Conservation (phyloP, 179 eudicot species). For the Vitellaria paradoxa region DNA sequence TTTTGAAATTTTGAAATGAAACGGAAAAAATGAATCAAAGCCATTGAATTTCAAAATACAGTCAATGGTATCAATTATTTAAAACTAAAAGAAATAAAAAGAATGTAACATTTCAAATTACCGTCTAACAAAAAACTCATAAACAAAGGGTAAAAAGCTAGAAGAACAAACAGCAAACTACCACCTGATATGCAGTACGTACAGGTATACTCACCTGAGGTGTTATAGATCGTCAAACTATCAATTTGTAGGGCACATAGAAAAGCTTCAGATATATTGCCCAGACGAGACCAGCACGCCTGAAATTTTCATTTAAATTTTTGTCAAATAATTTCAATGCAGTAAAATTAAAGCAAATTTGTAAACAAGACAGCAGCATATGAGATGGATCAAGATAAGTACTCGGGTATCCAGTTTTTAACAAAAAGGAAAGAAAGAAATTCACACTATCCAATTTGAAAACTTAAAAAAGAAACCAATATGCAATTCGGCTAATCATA, state of each 20-base stretch:
- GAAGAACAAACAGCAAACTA: slow-evolving; percentile 8
- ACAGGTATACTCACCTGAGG: slow-evolving; percentile 50
- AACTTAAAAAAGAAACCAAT: neutral
- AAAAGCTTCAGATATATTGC: slow-evolving; percentile 54
- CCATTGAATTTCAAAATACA: neutral
- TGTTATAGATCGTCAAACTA: slow-evolving; percentile 62
- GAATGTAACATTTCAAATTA: neutral
- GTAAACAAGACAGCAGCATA: neutral
- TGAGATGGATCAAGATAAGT: neutral
- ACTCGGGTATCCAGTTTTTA: neutral
- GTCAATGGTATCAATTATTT: neutral
- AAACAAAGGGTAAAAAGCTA: neutral
- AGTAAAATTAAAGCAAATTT: neutral
- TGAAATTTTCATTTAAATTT: slow-evolving; percentile 22
- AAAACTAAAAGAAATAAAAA: neutral
- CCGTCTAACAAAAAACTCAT: neutral
- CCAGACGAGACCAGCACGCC: slow-evolving; percentile 96
- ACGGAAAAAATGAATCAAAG: neutral
- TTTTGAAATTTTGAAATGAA: neutral
- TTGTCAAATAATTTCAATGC: neutral
- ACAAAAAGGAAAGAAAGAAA: neutral
- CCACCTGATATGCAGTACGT: neutral
- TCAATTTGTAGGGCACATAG: slow-evolving; percentile 86
- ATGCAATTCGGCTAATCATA: neutral
- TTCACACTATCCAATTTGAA: neutral